Conservation (phyloP, 768 basidiomycete species). For the Boletus edulis region DNA sequence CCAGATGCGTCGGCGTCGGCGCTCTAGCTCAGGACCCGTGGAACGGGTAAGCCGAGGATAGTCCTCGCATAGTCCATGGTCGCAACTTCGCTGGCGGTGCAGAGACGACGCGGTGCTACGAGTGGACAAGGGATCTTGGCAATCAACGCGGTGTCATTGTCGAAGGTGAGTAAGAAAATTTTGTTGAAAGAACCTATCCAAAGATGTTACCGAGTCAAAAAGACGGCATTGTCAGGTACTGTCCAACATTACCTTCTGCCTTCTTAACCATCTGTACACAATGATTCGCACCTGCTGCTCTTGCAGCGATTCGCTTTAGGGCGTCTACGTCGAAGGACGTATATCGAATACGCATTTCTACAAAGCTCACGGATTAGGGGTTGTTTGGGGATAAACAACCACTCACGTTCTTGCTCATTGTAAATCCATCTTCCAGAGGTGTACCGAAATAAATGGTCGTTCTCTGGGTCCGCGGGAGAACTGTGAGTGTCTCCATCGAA, state of each 20-base stretch:
- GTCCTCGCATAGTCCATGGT: constrained; percentile 32
- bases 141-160: constrained; percentile 10
- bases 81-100: constrained; percentile 37
- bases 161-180: constrained; percentile 12
- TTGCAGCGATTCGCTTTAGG: constrained; percentile 15
- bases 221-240: too few relatives aligned
- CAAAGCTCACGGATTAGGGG: not conserved
- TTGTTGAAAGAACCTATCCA: constrained; percentile 11
- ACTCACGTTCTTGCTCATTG: constrained; percentile 7
- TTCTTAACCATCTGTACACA: constrained; percentile 20
- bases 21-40: constrained; percentile 31
- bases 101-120: constrained; percentile 25
- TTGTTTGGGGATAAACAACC: not conserved
- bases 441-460: not conserved
- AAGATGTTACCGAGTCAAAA: too few relatives aligned
- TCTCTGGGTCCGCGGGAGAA: not conserved
- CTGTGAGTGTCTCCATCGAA: too few relatives aligned
- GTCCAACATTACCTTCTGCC: constrained; percentile 2
- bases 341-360: not conserved
- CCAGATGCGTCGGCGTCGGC: constrained; percentile 13
- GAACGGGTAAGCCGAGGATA: constrained; percentile 27
- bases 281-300: not conserved
- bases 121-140: constrained; percentile 19
- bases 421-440: constrained; percentile 9
- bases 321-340: constrained; percentile 15